phyloP scores from a whole-genome alignment of 345 rosid species.

The Reutealis trisperma region DNA sequence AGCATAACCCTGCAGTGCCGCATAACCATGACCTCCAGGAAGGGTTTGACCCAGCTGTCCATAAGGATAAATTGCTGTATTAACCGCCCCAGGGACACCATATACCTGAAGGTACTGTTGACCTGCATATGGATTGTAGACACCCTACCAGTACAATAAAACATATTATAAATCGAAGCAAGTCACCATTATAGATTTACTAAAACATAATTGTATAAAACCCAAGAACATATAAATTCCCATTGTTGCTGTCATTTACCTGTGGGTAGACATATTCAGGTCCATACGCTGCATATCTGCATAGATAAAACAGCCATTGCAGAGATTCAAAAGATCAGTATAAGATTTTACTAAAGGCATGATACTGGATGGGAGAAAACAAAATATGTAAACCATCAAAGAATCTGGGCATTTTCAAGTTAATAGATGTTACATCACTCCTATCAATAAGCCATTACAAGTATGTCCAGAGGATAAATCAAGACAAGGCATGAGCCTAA shows the following conservation, averaged over 20 bases:
- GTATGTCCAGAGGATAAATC: slow-evolving; percentile 18
- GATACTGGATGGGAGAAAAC: slow-evolving; percentile 8
- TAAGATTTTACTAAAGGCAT: background rate
- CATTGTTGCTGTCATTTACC: slow-evolving; percentile 37
- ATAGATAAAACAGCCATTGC: slow-evolving; percentile 20
- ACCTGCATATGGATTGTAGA: slow-evolving; percentile 65
- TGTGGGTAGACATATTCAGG: slow-evolving; percentile 82
- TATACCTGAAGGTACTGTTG: slow-evolving; percentile 86
- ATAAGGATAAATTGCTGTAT: slow-evolving; percentile 60
- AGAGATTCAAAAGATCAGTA: slow-evolving; percentile 1
- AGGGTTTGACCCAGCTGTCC: slow-evolving; percentile 70
- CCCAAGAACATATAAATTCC: slow-evolving; percentile 1
- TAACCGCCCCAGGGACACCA: slow-evolving; percentile 72
- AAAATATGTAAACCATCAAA: background rate
- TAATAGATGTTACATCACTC: slow-evolving; percentile 10
- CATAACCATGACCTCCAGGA: slow-evolving; percentile 68
- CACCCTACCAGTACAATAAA: slow-evolving; percentile 47
- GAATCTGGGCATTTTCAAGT: slow-evolving; percentile 4
- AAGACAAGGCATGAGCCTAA: slow-evolving; percentile 17
- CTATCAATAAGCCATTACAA: slow-evolving; percentile 20
- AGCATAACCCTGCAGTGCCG: slow-evolving; percentile 67
- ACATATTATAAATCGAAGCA: slow-evolving; percentile 4
- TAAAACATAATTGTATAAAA: background rate
- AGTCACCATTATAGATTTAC: background rate
- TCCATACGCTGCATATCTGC: slow-evolving; percentile 78